Evolutionary conservation across 257 asterid species (phyloP).

Genomic region (Capsicum pubescens): DNA sequence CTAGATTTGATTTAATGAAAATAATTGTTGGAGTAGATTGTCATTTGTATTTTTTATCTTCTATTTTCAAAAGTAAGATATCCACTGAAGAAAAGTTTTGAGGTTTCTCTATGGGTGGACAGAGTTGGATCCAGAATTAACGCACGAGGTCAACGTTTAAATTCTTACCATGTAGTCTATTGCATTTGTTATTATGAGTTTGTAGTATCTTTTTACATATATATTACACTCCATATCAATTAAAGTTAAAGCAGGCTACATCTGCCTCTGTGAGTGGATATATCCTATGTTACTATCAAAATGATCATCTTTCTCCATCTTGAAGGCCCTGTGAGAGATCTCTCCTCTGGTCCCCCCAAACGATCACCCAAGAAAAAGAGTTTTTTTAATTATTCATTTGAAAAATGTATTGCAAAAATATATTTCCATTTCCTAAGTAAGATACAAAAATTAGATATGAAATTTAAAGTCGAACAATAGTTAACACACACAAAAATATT

Average conservation of each 20-base stretch:
- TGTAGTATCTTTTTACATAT: background rate
- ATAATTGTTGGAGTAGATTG: background rate
- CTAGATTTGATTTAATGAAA: background rate
- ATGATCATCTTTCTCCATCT: background rate
- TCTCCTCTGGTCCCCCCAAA: too few relatives aligned
- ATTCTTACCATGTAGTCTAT: background rate
- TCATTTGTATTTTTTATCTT: background rate
- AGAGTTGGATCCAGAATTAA: background rate
- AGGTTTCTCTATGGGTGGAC: slow-evolving; percentile 10
- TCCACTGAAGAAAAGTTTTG: background rate
- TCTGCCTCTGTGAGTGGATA: background rate
- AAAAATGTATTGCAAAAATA: too few relatives aligned
- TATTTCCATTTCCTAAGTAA: too few relatives aligned
- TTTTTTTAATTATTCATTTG: too few relatives aligned
- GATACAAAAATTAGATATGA: too few relatives aligned
- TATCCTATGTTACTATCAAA: background rate
- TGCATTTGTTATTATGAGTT: background rate
- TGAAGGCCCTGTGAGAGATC: slow-evolving; percentile 76
- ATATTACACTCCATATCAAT: background rate
- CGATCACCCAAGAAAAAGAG: too few relatives aligned
- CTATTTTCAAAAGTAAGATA: slow-evolving; percentile 68
- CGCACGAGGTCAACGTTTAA: background rate
- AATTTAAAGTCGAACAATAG: too few relatives aligned
- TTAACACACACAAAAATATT: too few relatives aligned
- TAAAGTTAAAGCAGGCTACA: background rate